phyloP scores from a whole-genome alignment of 768 basidiomycete species.

The Podaxis pistillaris region DNA sequence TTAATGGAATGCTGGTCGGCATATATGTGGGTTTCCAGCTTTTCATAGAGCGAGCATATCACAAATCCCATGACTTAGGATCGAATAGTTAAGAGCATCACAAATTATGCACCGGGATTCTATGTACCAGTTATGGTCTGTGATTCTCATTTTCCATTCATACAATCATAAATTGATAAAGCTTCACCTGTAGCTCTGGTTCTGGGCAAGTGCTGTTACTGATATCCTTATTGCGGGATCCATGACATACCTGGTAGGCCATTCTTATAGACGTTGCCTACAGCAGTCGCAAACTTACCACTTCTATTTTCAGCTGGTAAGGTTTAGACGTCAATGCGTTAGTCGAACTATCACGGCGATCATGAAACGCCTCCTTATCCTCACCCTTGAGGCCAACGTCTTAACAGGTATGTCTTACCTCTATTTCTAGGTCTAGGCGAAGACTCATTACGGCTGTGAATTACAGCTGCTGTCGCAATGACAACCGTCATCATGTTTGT shows the following conservation, averaged over 20 bases:
- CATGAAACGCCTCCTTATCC: neutral
- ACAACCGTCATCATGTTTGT: slow-evolving; percentile 3
- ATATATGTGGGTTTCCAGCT: neutral
- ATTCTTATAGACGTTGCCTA: neutral
- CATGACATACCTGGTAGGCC: slow-evolving; percentile 6
- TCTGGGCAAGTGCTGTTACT: neutral
- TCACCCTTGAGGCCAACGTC: slow-evolving; percentile 4
- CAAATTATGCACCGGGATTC: neutral
- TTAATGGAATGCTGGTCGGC: neutral
- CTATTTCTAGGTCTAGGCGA: neutral
- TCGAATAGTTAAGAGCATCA: neutral
- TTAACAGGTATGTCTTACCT: slow-evolving; percentile 1
- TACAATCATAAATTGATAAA: neutral
- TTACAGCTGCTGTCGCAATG: slow-evolving; percentile 7
- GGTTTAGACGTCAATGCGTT: neutral
- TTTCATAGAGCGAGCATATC: neutral
- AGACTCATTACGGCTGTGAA: too few relatives aligned
- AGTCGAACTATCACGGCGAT: neutral
- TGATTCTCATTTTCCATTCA: too few relatives aligned
- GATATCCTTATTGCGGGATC: neutral
- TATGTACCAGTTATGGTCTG: slow-evolving; percentile 1
- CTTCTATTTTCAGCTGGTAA: neutral
- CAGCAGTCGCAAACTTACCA: neutral
- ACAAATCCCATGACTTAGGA: neutral
- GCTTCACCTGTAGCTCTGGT: neutral